Conservation (phyloP, 164 flowering plant genomes). For the Umbellularia californica region DNA sequence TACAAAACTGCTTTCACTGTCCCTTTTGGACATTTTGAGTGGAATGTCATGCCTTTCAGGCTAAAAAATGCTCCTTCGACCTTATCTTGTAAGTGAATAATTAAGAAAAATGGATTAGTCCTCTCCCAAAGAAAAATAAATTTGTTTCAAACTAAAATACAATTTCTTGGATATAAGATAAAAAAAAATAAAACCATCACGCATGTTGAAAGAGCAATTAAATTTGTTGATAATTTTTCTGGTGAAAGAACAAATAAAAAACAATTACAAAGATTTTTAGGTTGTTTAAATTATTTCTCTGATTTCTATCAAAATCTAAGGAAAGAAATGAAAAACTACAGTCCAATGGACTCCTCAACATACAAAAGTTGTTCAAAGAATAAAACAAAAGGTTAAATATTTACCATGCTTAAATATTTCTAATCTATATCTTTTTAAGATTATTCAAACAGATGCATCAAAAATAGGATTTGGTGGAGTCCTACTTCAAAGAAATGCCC, state of each 20-base stretch:
- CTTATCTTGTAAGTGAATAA: background rate
- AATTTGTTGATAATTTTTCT: background rate
- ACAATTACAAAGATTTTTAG: background rate
- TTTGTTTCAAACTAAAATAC: background rate
- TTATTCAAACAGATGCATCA: background rate
- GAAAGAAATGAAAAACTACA: background rate
- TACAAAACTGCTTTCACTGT: background rate
- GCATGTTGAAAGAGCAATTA: background rate
- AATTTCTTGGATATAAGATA: background rate
- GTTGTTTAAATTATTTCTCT: background rate
- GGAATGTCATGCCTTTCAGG: background rate
- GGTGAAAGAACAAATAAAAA: background rate
- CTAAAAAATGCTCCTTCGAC: background rate
- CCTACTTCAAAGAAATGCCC: background rate
- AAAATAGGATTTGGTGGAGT: background rate
- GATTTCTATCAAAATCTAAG: background rate
- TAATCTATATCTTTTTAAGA: background rate
- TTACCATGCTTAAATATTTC: background rate
- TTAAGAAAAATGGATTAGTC: background rate
- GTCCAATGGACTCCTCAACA: background rate
- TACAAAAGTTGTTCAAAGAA: background rate
- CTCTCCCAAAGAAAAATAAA: background rate
- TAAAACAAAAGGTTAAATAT: background rate
- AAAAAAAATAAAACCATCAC: background rate
- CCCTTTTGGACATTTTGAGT: background rate